These are phyloP conservation scores for Dactylonectria estremocensis DNA, from an alignment of 2,329 filamentous ascomycete species.

Conservation along the genomic window DNA sequence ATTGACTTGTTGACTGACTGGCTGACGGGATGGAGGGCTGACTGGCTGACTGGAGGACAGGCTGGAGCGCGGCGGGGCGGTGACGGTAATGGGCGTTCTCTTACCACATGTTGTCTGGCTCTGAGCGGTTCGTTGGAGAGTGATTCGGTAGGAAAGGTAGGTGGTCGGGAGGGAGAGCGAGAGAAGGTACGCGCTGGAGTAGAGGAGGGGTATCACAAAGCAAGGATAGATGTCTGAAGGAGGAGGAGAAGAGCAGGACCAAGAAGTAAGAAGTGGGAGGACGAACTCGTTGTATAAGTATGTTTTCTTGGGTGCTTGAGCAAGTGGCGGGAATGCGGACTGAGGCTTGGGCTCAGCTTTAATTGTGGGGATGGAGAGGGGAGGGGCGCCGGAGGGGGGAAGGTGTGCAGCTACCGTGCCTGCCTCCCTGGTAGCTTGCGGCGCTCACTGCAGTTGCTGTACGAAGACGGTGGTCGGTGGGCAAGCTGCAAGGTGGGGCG, in stretches of 20 bases:
- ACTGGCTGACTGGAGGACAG: background rate
- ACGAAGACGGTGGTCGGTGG: background rate
- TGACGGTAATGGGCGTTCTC: slow-evolving; percentile 25
- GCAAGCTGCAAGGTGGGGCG: slow-evolving; percentile 39
- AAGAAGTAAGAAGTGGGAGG: slow-evolving; percentile 38
- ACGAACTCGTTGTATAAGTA: slow-evolving; percentile 47
- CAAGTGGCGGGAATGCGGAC: slow-evolving; percentile 27
- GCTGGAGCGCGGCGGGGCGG: background rate
- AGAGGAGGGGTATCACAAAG: slow-evolving; percentile 50
- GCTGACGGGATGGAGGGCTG: background rate
- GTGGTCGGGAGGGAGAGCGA: slow-evolving; percentile 41
- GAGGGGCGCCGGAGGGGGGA: slow-evolving; percentile 10
- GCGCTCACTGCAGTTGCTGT: background rate
- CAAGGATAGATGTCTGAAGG: slow-evolving; percentile 44
- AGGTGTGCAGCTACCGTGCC: slow-evolving; percentile 22
- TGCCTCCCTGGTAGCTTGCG: background rate
- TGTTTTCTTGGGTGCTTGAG: slow-evolving; percentile 18
- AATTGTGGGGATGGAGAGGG: slow-evolving; percentile 32
- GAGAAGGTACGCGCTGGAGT: slow-evolving; percentile 37
- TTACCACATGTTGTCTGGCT: slow-evolving; percentile 51
- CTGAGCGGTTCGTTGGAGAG: slow-evolving; percentile 31
- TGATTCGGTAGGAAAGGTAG: slow-evolving; percentile 21
- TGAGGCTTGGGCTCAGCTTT: slow-evolving; percentile 36
- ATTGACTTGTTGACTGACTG: slow-evolving; percentile 8
- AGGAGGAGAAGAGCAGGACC: slow-evolving; percentile 44